Conservation (phyloP, 352 stramenopile genomes). For the Globisporangium solare region DNA sequence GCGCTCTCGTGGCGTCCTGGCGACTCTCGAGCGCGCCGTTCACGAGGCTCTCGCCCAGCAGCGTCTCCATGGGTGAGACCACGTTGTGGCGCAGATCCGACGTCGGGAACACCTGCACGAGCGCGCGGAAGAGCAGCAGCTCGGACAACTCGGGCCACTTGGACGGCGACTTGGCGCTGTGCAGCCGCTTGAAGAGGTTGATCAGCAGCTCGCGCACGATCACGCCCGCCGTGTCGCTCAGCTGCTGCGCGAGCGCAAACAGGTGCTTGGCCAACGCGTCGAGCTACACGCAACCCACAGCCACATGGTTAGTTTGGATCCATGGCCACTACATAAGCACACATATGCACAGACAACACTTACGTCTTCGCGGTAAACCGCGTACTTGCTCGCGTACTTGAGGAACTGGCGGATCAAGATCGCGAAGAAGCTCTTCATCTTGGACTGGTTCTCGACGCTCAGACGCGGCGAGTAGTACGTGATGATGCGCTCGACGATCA, state of each 20-base stretch:
- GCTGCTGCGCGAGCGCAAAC: constrained; percentile 89
- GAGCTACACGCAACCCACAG: constrained; percentile 29
- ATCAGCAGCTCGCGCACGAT: constrained; percentile 88
- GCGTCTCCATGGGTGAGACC: constrained; percentile 88
- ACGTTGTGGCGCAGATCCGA: constrained; percentile 95
- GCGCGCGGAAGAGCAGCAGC: constrained; percentile 86
- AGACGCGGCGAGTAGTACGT: constrained; percentile 92
- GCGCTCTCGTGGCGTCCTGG: constrained; percentile 78
- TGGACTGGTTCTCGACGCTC: constrained; percentile 91
- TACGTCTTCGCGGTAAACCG: constrained; percentile 60
- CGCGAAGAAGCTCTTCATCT: constrained; percentile 96
- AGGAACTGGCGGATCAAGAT: constrained; percentile 93
- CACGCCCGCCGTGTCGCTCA: constrained; percentile 82
- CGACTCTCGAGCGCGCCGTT: constrained; percentile 64
- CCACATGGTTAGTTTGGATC: constrained; percentile 1
- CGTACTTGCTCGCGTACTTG: constrained; percentile 80
- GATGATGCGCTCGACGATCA: constrained; percentile 92
- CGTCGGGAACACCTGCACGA: constrained; percentile 90
- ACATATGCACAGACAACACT: constrained; percentile 7
- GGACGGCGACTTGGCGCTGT: constrained; percentile 69
- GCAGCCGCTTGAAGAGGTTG: constrained; percentile 88
- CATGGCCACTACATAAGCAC: not conserved
- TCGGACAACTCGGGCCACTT: constrained; percentile 87
- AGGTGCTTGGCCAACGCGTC: constrained; percentile 80
- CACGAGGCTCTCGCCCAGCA: constrained; percentile 88